phyloP scores from a whole-genome alignment of 1,284 basidiomycete genomes.

The Earliella scabrosa region DNA sequence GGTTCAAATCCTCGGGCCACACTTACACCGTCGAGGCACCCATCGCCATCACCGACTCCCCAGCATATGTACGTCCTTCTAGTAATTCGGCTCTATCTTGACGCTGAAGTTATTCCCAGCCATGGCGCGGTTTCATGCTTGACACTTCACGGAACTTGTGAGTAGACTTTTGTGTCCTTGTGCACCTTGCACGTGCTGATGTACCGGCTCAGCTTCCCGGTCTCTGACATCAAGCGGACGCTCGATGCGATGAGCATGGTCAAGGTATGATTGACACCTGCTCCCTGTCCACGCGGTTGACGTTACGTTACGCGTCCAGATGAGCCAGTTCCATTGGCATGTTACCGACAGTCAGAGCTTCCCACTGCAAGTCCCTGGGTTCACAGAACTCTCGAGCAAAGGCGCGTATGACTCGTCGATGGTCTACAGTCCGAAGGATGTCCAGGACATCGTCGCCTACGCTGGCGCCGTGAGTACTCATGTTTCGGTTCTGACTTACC shows the following conservation, averaged over 20 bases:
- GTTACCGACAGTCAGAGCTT: conserved; percentile 76
- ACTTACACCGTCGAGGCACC: conserved; percentile 66
- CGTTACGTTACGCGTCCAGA: conserved; percentile 41
- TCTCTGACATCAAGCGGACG: conserved; percentile 68
- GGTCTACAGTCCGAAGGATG: conserved; percentile 64
- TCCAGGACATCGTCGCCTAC: conserved; percentile 68
- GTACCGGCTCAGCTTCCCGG: conserved; percentile 51
- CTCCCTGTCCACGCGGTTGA: not conserved
- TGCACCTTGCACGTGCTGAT: not conserved
- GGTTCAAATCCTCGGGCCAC: conserved; percentile 55
- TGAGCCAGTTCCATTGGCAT: conserved; percentile 83
- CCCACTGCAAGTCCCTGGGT: conserved; percentile 68
- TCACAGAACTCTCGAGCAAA: conserved; percentile 59
- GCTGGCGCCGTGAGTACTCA: conserved; percentile 62
- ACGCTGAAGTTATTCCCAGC: conserved; percentile 40
- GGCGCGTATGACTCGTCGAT: conserved; percentile 68
- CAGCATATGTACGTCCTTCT: conserved; percentile 75
- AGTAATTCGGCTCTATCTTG: not conserved
- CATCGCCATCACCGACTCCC: conserved; percentile 59
- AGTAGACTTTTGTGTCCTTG: not conserved
- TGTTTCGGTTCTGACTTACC: not conserved
- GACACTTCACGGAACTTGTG: conserved; percentile 73
- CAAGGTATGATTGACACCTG: conserved; percentile 54
- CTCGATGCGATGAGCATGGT: conserved; percentile 87
- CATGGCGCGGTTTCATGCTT: conserved; percentile 80